These are phyloP conservation scores for Candida krabiensis DNA, from an alignment of 805 yeast genomes.

Conservation along the genomic window DNA sequence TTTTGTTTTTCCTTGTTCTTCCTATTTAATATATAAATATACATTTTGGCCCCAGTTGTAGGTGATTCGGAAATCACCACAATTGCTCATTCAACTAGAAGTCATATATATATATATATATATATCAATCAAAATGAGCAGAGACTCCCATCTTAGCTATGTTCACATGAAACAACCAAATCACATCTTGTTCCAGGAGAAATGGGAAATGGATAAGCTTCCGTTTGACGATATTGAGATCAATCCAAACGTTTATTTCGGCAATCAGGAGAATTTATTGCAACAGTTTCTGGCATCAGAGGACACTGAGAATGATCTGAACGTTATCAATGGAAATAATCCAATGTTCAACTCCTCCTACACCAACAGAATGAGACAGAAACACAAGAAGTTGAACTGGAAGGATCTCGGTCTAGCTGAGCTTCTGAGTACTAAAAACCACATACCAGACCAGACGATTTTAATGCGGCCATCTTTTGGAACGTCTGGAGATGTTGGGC, in stretches of 20 bases:
- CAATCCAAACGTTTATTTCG: constrained; percentile 16
- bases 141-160: constrained; percentile 29
- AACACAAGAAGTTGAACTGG: constrained; percentile 31
- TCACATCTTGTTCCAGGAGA: constrained; percentile 31
- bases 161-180: constrained; percentile 32
- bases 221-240: constrained; percentile 35
- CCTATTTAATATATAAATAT: too few relatives aligned
- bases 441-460: constrained; percentile 27
- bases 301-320: constrained; percentile 28
- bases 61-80: too few relatives aligned
- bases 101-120: neutral
- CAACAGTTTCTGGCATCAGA: constrained; percentile 30
- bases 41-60: too few relatives aligned
- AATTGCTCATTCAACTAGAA: too few relatives aligned
- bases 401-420: constrained; percentile 29
- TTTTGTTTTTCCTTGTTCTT: too few relatives aligned
- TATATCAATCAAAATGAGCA: constrained; percentile 18
- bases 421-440: constrained; percentile 15
- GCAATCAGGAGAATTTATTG: constrained; percentile 23
- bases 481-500: neutral
- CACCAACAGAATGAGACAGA: constrained; percentile 26
- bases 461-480: constrained; percentile 22
- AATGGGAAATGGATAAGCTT: constrained; percentile 31
- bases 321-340: constrained; percentile 23
- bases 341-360: constrained; percentile 30